Conservation (phyloP, 441 rosid species). For the Erodium moschatum region DNA sequence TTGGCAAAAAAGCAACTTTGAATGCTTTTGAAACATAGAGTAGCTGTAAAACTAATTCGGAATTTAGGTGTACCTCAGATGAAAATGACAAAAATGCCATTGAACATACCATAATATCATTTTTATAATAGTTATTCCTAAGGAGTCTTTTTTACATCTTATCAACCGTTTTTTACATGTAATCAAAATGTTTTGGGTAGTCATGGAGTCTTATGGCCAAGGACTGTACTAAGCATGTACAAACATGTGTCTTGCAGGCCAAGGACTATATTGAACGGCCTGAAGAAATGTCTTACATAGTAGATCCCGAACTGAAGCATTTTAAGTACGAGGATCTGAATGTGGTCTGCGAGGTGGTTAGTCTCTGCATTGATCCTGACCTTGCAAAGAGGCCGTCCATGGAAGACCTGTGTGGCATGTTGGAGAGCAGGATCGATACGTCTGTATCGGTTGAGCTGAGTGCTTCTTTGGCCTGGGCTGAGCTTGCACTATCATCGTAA, state of each 20-base stretch:
- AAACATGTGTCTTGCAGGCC: conserved; percentile 43
- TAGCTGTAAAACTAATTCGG: too few relatives aligned
- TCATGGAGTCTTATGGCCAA: too few relatives aligned
- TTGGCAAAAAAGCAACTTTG: too few relatives aligned
- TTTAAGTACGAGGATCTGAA: conserved; percentile 66
- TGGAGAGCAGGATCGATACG: conserved; percentile 71
- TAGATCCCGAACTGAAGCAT: conserved; percentile 86
- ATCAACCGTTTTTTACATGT: too few relatives aligned
- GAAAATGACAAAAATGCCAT: too few relatives aligned
- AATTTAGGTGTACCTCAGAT: too few relatives aligned
- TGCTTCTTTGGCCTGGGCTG: conserved; percentile 96
- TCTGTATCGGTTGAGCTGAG: conserved; percentile 62
- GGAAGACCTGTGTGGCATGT: conserved; percentile 45
- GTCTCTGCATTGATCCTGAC: conserved; percentile 52
- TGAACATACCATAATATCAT: too few relatives aligned
- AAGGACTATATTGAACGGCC: conserved; percentile 72
- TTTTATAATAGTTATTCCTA: too few relatives aligned
- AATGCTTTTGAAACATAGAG: too few relatives aligned
- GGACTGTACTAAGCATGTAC: neutral
- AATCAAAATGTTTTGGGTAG: too few relatives aligned
- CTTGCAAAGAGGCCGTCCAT: conserved; percentile 49
- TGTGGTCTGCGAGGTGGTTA: conserved; percentile 67
- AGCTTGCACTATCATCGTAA: conserved; percentile 75
- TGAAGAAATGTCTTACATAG: conserved; percentile 67
- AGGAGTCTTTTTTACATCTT: too few relatives aligned